Evolutionary conservation across 495 filamentous ascomycete species (phyloP).

Genomic region (Tuber indicum): DNA sequence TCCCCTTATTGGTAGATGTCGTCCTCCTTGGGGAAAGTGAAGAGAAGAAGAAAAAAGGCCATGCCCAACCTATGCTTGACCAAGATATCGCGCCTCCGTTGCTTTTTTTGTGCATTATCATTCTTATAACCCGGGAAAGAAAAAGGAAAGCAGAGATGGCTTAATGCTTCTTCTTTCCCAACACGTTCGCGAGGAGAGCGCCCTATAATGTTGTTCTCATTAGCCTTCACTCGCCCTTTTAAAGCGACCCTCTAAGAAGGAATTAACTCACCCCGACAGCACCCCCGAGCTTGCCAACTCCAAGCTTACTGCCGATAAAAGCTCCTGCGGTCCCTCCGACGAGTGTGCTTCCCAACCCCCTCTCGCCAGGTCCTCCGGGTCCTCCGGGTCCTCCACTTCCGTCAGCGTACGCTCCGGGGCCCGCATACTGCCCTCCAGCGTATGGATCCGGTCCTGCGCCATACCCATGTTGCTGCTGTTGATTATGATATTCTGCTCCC

Average conservation of each 20-base stretch:
- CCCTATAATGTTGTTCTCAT: constrained; percentile 12
- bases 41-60: background rate
- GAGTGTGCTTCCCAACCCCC: constrained; percentile 29
- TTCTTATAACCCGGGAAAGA: constrained; percentile 7
- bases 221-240: constrained; percentile 16
- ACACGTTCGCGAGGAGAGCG: constrained; percentile 25
- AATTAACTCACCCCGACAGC: constrained; percentile 28
- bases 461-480: constrained; percentile 18
- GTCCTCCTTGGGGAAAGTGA: background rate
- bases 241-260: constrained; percentile 19
- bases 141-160: constrained; percentile 3
- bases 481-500: constrained; percentile 25
- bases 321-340: constrained; percentile 30
- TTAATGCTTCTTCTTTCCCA: constrained; percentile 34
- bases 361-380: constrained; percentile 20
- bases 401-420: constrained; percentile 25
- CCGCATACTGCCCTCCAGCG: constrained; percentile 10
- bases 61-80: constrained; percentile 1
- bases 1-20: background rate
- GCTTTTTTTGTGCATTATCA: constrained; percentile 11
- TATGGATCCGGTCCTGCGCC: constrained; percentile 20
- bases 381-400: constrained; percentile 15
- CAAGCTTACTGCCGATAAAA: constrained; percentile 32
- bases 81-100: constrained; percentile 2
- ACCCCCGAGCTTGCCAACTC: constrained; percentile 29